A percentile compares a stretch with the other conserved stretches of the same genome.
Conservation (phyloP, 108 stramenopile species). For the Cylindrotheca fusiformis region DNA sequence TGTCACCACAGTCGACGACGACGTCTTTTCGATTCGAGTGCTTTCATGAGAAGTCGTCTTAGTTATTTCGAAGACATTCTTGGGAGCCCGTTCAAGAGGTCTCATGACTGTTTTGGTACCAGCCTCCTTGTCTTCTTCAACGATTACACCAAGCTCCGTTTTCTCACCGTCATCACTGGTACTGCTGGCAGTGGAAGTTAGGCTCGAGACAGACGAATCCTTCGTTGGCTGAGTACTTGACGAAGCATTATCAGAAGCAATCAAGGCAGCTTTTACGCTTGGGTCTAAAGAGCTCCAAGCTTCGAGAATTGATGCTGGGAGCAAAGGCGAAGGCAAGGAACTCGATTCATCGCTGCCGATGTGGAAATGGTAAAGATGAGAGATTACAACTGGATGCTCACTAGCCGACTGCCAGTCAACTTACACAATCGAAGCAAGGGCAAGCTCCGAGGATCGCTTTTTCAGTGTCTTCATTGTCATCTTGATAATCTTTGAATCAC, state of each 20-base stretch:
- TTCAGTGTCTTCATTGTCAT: conserved; percentile 76
- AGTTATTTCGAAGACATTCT: conserved; percentile 78
- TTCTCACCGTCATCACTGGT: conserved; percentile 21
- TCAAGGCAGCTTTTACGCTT: conserved; percentile 61
- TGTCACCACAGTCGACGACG: conserved; percentile 66
- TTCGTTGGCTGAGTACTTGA: conserved; percentile 16
- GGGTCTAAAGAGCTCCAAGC: conserved; percentile 70
- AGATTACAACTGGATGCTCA: not conserved
- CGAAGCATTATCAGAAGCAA: conserved; percentile 47
- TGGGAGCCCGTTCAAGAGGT: conserved; percentile 80
- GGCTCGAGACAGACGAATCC: conserved; percentile 39
- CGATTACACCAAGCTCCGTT: conserved; percentile 10
- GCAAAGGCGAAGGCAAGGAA: conserved; percentile 20
- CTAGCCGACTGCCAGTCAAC: conserved; percentile 9
- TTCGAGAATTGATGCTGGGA: conserved; percentile 64
- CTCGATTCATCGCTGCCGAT: conserved; percentile 41
- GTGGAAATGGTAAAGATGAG: not conserved
- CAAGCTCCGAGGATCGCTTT: conserved; percentile 53
- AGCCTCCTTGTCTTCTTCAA: conserved; percentile 63
- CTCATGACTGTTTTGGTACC: conserved; percentile 61
- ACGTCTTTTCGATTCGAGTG: conserved; percentile 56
- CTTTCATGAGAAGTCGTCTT: conserved; percentile 63
- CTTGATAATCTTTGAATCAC: conserved; percentile 1
- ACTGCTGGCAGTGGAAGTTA: conserved; percentile 39
- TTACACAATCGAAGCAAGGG: conserved; percentile 52